Percentiles rank a stretch among this genome's conserved stretches.
Conservation (phyloP, 176 grass and related monocot genomes). For the Triticum urartu region DNA sequence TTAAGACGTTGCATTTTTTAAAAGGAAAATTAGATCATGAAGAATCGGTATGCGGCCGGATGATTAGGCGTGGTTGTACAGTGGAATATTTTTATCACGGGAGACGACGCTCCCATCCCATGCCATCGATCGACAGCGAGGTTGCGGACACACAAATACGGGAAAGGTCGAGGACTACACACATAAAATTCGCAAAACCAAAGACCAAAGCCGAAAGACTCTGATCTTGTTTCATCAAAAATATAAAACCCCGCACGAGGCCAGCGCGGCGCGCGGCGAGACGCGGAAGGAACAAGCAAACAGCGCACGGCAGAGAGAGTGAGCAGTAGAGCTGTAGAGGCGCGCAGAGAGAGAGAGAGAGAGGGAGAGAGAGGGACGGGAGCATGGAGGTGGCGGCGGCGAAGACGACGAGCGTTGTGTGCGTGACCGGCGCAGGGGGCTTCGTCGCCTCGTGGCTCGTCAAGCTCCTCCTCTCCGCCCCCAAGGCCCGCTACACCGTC, state of each 20-base stretch:
- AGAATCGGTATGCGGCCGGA: too few relatives aligned
- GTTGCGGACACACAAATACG: too few relatives aligned
- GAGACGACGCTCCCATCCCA: too few relatives aligned
- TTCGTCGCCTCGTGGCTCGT: constrained; percentile 75
- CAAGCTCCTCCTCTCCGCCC: constrained; percentile 68
- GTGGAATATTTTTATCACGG: too few relatives aligned
- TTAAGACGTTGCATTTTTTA: too few relatives aligned
- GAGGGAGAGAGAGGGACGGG: not conserved
- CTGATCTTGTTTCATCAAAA: not conserved
- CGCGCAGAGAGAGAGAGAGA: not conserved
- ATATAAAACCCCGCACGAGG: not conserved
- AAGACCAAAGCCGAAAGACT: not conserved
- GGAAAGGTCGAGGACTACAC: too few relatives aligned
- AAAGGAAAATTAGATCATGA: too few relatives aligned
- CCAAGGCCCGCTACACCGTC: constrained; percentile 49
- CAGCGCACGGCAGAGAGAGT: not conserved
- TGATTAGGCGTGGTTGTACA: too few relatives aligned
- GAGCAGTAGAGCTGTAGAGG: not conserved
- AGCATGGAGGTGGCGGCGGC: constrained; percentile 22
- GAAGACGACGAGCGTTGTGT: constrained; percentile 42
- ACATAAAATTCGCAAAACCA: not conserved
- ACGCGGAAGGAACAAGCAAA: not conserved
- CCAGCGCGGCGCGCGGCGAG: not conserved
- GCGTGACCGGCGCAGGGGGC: constrained; percentile 78
- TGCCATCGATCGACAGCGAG: too few relatives aligned